Evolutionary conservation across 345 rosid species (phyloP).

Genomic region (Populus pruinosa): DNA sequence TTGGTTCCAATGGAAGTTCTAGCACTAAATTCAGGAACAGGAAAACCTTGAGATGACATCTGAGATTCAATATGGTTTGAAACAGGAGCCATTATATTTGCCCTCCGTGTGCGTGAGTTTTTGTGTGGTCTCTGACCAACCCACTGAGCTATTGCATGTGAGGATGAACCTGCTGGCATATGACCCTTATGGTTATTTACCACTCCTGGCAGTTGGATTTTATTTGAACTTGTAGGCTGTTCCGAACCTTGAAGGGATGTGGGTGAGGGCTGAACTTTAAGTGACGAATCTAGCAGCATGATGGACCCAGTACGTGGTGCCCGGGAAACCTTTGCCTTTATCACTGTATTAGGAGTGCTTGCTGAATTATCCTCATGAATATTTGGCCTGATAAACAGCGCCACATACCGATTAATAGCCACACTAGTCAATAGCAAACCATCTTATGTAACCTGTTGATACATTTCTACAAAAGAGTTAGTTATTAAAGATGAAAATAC

Average conservation of each 20-base stretch:
- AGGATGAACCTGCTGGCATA: conserved; percentile 52
- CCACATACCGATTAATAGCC: conserved; percentile 20
- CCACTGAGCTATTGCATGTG: conserved; percentile 86
- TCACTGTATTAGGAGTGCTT: conserved; percentile 46
- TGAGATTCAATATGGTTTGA: conserved; percentile 54
- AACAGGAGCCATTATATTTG: conserved; percentile 66
- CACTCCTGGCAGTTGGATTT: conserved; percentile 32
- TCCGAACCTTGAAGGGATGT: conserved; percentile 63
- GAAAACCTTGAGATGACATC: conserved; percentile 50
- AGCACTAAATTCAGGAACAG: conserved; percentile 53
- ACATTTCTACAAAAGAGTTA: background rate
- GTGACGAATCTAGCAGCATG: conserved; percentile 66
- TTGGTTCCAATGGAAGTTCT: conserved; percentile 51
- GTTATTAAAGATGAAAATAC: conserved; percentile 23
- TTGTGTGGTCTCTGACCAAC: conserved; percentile 89
- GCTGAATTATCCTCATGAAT: conserved; percentile 51
- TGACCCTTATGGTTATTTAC: conserved; percentile 42
- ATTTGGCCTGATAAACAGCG: conserved; percentile 49
- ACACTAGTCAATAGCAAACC: background rate
- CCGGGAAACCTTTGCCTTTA: conserved; percentile 67
- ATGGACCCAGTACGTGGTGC: conserved; percentile 61
- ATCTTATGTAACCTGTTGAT: background rate
- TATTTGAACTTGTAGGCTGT: conserved; percentile 43
- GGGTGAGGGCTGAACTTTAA: conserved; percentile 47
- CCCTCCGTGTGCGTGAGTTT: conserved; percentile 79